phyloP scores from a whole-genome alignment of 1,139 yeast species.

The Blastobotrys raffinosifermentans region DNA sequence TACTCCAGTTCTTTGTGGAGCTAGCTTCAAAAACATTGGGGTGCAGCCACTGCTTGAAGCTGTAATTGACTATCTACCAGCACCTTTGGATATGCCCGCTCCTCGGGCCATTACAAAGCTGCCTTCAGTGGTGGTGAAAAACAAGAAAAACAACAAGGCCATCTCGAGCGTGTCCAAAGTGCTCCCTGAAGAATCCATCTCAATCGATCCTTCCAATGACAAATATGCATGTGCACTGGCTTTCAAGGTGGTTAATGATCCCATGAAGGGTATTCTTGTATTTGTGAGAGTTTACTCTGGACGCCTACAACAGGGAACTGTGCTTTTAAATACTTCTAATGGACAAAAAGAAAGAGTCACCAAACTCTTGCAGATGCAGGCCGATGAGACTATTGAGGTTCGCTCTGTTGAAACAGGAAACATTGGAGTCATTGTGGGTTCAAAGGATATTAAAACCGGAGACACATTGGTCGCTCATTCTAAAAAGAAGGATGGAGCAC shows the following conservation, averaged over 20 bases:
- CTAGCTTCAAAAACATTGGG: constrained; percentile 88
- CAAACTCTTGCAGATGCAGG: constrained; percentile 78
- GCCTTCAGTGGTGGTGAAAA: neutral
- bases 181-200: constrained; percentile 40
- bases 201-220: constrained; percentile 51
- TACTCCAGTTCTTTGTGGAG: constrained; percentile 86
- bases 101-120: constrained; percentile 42
- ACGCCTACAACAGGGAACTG: constrained; percentile 52
- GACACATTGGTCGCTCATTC: constrained; percentile 69
- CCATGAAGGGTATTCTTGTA: constrained; percentile 71
- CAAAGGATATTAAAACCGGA: constrained; percentile 78
- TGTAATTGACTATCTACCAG: constrained; percentile 67
- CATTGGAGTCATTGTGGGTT: constrained; percentile 82
- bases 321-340: constrained; percentile 61
- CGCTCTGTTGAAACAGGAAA: constrained; percentile 62
- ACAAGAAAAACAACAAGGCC: constrained; percentile 8
- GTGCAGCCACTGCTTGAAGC: constrained; percentile 93
- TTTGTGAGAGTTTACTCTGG: constrained; percentile 90
- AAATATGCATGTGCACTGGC: constrained; percentile 75
- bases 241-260: constrained; percentile 84
- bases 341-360: constrained; percentile 62
- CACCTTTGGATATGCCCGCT: constrained; percentile 59
- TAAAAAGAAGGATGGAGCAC: constrained; percentile 44
- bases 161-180: constrained; percentile 22
- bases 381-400: constrained; percentile 75